A percentile compares a stretch with the other conserved stretches of the same genome.
Conservation (phyloP, 495 filamentous ascomycete species). For the Penicillium desertorum region DNA sequence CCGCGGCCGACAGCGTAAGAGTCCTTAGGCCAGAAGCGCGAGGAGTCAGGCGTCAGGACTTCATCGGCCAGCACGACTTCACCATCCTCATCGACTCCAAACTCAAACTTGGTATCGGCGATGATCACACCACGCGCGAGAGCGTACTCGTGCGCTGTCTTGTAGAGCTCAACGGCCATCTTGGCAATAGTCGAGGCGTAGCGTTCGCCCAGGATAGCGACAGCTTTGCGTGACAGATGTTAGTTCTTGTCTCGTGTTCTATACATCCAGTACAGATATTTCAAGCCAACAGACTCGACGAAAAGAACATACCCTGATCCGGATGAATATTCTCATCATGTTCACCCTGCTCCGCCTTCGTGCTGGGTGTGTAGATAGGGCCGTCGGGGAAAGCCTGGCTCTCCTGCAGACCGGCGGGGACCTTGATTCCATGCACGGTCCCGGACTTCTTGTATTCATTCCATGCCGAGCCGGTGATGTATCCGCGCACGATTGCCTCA, state of each 20-base stretch:
- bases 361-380: constrained; percentile 85
- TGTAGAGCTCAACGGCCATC: constrained; percentile 71
- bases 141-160: constrained; percentile 71
- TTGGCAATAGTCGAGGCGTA: constrained; percentile 75
- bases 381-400: constrained; percentile 67
- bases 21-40: constrained; percentile 82
- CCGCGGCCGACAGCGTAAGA: constrained; percentile 69
- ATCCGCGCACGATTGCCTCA: constrained; percentile 89
- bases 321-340: constrained; percentile 92
- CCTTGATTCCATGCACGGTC: constrained; percentile 76
- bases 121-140: constrained; percentile 81
- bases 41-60: constrained; percentile 83
- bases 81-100: constrained; percentile 71
- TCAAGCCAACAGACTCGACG: not conserved
- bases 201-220: constrained; percentile 66
- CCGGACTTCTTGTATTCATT: constrained; percentile 69
- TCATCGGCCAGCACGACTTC: constrained; percentile 88
- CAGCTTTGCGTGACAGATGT: constrained; percentile 44
- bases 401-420: constrained; percentile 67
- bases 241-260: constrained; percentile 1
- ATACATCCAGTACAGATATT: not conserved
- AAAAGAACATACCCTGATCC: constrained; percentile 50
- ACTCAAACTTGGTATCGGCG: constrained; percentile 86
- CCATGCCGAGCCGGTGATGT: constrained; percentile 94
- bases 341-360: constrained; percentile 80